Evolutionary conservation across 2,329 filamentous ascomycete genomes (phyloP).

Genomic region (Phoma sp.): DNA sequence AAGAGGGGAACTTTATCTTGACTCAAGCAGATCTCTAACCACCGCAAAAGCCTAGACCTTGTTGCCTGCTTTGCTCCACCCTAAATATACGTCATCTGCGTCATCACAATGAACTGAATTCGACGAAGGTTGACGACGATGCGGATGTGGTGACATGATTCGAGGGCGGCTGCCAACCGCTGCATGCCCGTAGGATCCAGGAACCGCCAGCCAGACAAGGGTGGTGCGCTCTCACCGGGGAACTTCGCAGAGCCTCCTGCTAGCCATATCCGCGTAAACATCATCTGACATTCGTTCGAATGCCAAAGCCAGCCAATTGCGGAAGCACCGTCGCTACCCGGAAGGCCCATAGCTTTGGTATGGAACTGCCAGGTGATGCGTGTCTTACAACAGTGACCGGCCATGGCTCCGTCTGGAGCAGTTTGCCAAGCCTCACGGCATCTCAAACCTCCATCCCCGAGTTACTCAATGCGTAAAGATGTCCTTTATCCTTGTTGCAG

Average conservation of each 20-base stretch:
- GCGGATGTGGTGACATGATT: neutral
- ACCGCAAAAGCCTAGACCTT: constrained; percentile 19
- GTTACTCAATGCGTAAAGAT: neutral
- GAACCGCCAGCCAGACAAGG: constrained; percentile 28
- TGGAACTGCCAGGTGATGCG: constrained; percentile 42
- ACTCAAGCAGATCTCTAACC: constrained; percentile 15
- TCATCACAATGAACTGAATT: neutral
- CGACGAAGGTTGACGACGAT: neutral
- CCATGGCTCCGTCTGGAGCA: neutral
- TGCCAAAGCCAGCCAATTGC: constrained; percentile 28
- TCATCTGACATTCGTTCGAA: constrained; percentile 25
- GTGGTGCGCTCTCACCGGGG: constrained; percentile 44
- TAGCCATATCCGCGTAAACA: constrained; percentile 20
- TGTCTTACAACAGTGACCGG: constrained; percentile 13
- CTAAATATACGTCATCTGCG: constrained; percentile 8
- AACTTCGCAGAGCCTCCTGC: constrained; percentile 42
- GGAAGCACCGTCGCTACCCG: constrained; percentile 31
- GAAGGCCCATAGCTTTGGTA: constrained; percentile 34
- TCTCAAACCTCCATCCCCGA: neutral
- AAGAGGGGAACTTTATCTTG: constrained; percentile 28
- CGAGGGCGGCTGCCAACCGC: constrained; percentile 18
- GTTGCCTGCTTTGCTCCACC: constrained; percentile 17
- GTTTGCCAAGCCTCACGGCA: neutral
- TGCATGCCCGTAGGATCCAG: constrained; percentile 23
- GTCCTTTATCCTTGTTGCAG: neutral